Evolutionary conservation across 1,284 basidiomycete species (phyloP).

Genomic region (Ganoderma lucidum): DNA sequence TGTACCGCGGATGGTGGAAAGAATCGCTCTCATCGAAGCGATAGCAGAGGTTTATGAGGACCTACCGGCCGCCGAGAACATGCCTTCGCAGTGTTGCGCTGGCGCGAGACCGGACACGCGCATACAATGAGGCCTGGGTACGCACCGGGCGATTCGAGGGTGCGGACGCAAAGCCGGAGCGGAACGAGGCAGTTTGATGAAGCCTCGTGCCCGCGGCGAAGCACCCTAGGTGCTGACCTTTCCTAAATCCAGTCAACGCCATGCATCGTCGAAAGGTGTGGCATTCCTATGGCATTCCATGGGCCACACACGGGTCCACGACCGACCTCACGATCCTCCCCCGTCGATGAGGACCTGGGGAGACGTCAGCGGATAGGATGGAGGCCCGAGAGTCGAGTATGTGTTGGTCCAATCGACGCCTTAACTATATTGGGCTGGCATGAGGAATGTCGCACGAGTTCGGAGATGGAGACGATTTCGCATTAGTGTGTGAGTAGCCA

Average conservation of each 20-base stretch:
- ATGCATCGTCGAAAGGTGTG: neutral
- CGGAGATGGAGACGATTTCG: neutral
- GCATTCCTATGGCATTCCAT: neutral
- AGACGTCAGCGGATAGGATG: neutral
- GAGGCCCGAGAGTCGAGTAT: neutral
- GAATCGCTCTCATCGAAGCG: constrained; percentile 27
- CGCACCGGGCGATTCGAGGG: constrained; percentile 27
- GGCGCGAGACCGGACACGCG: constrained; percentile 27
- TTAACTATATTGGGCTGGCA: neutral
- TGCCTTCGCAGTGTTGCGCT: constrained; percentile 31
- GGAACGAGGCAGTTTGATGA: constrained; percentile 25
- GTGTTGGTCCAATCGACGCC: constrained; percentile 1
- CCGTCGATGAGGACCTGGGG: neutral
- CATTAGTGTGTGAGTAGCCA: neutral
- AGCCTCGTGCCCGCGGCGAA: constrained; percentile 25
- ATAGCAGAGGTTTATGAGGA: constrained; percentile 28
- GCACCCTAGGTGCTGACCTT: constrained; percentile 3
- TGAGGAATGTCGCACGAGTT: neutral
- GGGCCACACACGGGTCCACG: neutral
- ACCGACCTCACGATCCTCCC: neutral
- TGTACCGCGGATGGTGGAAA: constrained; percentile 31
- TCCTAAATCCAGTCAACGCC: constrained; percentile 4
- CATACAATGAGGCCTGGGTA: constrained; percentile 32
- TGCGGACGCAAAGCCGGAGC: constrained; percentile 18
- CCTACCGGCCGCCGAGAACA: constrained; percentile 21